Evolutionary conservation across 2,329 filamentous ascomycete genomes (phyloP), one percentile per base, ranked within the genome.

Genomic region (Pseudogymnoascus sp.): DNA sequence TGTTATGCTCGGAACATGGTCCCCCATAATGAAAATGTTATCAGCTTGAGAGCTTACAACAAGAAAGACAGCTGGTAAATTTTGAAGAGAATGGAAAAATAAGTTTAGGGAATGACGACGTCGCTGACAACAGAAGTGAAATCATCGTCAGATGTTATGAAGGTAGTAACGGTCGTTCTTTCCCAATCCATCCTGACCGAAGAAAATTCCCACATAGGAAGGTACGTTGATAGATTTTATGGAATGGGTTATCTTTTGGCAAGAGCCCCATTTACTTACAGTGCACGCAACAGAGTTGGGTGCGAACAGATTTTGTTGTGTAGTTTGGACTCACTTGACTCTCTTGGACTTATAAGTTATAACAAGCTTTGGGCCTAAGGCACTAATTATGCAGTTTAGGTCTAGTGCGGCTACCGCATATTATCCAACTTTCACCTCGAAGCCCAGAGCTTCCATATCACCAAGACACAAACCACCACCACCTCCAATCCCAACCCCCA

Each of bases 301-400:
- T 55, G 49, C n/a, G 10, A 33, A 55, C 6, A 55, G 5, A 19
- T 21, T 14, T 29, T 29, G 26, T 29, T 6, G 26, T 29, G 26
- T 29, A 29, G 26, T 29, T 6, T 29, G 6, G 7, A 29, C 26
- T 6, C 49, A 35, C 16, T 26, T 7, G 43, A 49, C 23, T 10
- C 14, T 21, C 43, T 26, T 19, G 37, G 8, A 10, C 26, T 26
- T 4, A 26, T 6, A 26, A 26, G 26, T 31, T 19, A 31, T 52
- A 55, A 33, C 29, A 55, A 55, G 49, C 49, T 55, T 55, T 55
- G 14, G 29, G 49, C 49, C 49, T 55, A 55, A 55, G 49, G 49
- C 49, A 55, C 49, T 55, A 35, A 33, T 55, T 11, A 21, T 6
- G 49, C 49, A 26, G 49, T 6, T 55, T 35, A 21, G 49, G 49